These are phyloP conservation scores for Purpureocillium lavendulum DNA, from an alignment of 2,329 filamentous ascomycete genomes.

Conservation along the genomic window DNA sequence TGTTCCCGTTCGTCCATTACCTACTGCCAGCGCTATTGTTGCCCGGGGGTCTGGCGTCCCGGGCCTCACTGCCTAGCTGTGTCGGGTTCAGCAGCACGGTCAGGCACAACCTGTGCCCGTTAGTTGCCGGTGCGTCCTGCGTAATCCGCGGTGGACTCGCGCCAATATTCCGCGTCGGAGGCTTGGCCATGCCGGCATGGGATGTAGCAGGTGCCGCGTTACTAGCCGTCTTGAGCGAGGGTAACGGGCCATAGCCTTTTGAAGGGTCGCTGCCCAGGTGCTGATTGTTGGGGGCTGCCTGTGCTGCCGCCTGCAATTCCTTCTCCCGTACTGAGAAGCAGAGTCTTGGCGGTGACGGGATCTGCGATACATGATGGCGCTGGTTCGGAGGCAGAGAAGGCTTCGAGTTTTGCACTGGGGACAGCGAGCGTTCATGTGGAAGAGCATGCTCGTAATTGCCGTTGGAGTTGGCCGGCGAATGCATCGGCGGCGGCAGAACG, in stretches of 20 bases:
- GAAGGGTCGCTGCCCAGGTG: conserved; percentile 22
- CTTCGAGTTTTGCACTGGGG: conserved; percentile 24
- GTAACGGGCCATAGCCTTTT: conserved; percentile 35
- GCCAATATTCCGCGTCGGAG: conserved; percentile 36
- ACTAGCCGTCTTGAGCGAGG: conserved; percentile 28
- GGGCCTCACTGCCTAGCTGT: conserved; percentile 35
- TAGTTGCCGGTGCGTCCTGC: conserved; percentile 12
- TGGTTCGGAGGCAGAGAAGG: conserved; percentile 20
- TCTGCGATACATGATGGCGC: conserved; percentile 19
- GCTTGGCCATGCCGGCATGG: conserved; percentile 26
- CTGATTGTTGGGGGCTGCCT: conserved; percentile 31
- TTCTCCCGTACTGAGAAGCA: conserved; percentile 34
- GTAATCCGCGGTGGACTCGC: conserved; percentile 37
- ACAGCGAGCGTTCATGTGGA: conserved; percentile 26
- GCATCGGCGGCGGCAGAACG: conserved; percentile 17
- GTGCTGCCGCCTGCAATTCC: conserved; percentile 34
- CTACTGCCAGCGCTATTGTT: conserved; percentile 34
- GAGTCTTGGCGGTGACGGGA: conserved; percentile 24
- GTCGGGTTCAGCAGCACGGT: conserved; percentile 44
- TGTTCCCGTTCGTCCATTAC: too few relatives aligned
- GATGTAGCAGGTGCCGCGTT: conserved; percentile 16
- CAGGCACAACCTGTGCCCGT: conserved; percentile 33
- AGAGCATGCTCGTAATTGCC: conserved; percentile 14
- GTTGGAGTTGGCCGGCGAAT: conserved; percentile 18
- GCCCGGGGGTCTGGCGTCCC: conserved; percentile 32